Percentiles rank a stretch among this genome's conserved stretches.
These are phyloP conservation scores for Biscutella laevigata DNA, from an alignment of 441 rosid species.

Conservation along the genomic window DNA sequence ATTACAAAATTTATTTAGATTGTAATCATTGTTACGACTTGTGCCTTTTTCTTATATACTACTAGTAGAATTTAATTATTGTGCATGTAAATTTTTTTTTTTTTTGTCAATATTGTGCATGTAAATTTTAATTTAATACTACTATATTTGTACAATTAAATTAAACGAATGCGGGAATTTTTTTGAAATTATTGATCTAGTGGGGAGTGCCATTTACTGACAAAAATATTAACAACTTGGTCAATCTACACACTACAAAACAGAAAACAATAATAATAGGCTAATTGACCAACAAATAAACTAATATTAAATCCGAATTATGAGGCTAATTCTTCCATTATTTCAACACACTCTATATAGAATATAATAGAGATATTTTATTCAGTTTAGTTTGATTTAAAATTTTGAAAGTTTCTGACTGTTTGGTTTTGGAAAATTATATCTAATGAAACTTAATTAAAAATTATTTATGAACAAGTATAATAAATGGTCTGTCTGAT, in stretches of 20 bases:
- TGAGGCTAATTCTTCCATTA: not conserved
- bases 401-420: no score
- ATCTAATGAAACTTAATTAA: no score
- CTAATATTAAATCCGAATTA: not conserved
- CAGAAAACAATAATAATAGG: no score
- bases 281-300: no score
- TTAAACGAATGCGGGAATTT: constrained; percentile 12
- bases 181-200: constrained; percentile 22
- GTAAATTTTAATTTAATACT: constrained; percentile 1
- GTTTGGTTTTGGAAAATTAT: no score
- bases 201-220: constrained; percentile 15
- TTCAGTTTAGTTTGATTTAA: no score
- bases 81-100: not conserved
- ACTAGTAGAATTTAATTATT: not conserved
- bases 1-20: not conserved
- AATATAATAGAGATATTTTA: no score
- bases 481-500: no score
- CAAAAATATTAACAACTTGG: constrained; percentile 14
- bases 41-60: not conserved
- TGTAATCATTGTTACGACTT: constrained; percentile 15
- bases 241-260: no score
- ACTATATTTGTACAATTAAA: not conserved
- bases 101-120: no score
- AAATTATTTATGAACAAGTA: no score
- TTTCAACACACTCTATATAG: not conserved